A percentile compares a stretch with the other conserved stretches of the same genome.
Evolutionary conservation across 2,329 filamentous ascomycete species (phyloP).

Genomic region (Colletotrichum falcatum): DNA sequence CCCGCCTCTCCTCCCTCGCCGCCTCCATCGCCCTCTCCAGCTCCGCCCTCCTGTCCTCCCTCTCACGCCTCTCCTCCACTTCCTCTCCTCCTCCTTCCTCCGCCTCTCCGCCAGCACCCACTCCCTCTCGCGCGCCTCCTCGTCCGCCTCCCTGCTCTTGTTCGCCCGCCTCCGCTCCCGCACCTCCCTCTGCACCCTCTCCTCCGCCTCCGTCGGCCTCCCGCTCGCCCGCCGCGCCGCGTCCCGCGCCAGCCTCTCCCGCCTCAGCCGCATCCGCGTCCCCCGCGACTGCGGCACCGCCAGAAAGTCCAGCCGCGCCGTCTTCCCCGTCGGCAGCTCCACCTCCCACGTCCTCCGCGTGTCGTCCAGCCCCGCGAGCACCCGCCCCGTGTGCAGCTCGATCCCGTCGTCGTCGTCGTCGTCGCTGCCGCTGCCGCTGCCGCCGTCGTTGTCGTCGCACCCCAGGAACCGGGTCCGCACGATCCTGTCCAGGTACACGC

Average conservation of each 20-base stretch:
- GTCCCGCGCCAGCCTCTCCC: neutral
- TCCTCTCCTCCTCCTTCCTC: conserved; percentile 1
- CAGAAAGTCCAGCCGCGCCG: conserved; percentile 18
- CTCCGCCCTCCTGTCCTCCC: conserved; percentile 9
- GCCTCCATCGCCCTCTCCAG: neutral
- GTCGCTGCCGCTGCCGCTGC: too few species aligned
- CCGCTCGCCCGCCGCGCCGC: neutral
- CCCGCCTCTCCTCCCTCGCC: conserved; percentile 13
- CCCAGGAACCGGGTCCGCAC: conserved; percentile 20
- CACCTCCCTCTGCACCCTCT: neutral
- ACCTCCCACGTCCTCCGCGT: neutral
- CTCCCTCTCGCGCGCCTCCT: neutral
- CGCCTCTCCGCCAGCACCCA: neutral
- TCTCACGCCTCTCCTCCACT: neutral
- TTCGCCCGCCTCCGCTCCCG: neutral
- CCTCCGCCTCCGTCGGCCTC: conserved; percentile 18
- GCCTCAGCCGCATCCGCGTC: conserved; percentile 17
- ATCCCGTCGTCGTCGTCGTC: neutral
- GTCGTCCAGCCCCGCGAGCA: conserved; percentile 8
- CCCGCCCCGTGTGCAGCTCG: neutral
- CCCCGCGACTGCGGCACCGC: conserved; percentile 23
- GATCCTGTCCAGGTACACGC: conserved; percentile 21
- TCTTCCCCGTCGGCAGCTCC: conserved; percentile 22
- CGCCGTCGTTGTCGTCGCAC: neutral
- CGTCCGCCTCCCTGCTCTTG: neutral